A percentile compares a stretch with the other conserved stretches of the same genome.
Evolutionary conservation across 495 filamentous ascomycete species (phyloP).

Genomic region (Xanthoparmelia taractica): DNA sequence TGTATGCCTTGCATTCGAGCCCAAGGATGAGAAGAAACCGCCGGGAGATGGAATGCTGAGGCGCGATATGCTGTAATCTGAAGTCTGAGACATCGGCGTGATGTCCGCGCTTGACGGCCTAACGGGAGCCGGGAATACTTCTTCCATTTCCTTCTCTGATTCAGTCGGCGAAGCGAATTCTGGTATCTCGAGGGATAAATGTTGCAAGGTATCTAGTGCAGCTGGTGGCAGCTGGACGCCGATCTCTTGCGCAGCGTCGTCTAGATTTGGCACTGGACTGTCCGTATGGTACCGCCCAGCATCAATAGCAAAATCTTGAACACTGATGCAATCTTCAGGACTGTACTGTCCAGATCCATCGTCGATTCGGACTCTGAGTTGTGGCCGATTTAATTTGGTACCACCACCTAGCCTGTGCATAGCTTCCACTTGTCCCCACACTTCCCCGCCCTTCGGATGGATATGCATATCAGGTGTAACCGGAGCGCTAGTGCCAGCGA

Average conservation of each 20-base stretch:
- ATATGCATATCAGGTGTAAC: constrained; percentile 67
- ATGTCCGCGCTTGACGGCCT: constrained; percentile 38
- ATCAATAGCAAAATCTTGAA: constrained; percentile 21
- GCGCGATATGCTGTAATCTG: constrained; percentile 52
- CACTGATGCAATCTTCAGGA: constrained; percentile 15
- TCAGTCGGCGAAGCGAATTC: constrained; percentile 30
- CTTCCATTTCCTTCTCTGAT: constrained; percentile 41
- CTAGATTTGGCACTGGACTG: constrained; percentile 23
- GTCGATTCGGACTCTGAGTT: constrained; percentile 16
- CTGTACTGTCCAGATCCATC: constrained; percentile 12
- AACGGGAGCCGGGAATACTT: constrained; percentile 29
- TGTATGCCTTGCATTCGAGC: constrained; percentile 61
- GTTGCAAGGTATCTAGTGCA: constrained; percentile 69
- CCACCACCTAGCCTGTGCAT: neutral
- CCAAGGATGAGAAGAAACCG: constrained; percentile 82
- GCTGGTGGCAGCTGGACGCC: constrained; percentile 69
- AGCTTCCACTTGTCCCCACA: constrained; percentile 30
- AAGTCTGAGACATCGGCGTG: constrained; percentile 42
- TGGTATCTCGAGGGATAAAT: constrained; percentile 52
- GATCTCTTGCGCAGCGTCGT: constrained; percentile 45
- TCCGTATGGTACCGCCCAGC: constrained; percentile 17
- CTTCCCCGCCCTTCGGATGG: constrained; percentile 42
- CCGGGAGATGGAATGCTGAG: constrained; percentile 83
- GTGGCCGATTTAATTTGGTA: constrained; percentile 11
- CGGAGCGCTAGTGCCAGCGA: constrained; percentile 69